These are phyloP conservation scores for Penicillium egyptiacum DNA, from an alignment of 495 filamentous ascomycete species.

Conservation along the genomic window DNA sequence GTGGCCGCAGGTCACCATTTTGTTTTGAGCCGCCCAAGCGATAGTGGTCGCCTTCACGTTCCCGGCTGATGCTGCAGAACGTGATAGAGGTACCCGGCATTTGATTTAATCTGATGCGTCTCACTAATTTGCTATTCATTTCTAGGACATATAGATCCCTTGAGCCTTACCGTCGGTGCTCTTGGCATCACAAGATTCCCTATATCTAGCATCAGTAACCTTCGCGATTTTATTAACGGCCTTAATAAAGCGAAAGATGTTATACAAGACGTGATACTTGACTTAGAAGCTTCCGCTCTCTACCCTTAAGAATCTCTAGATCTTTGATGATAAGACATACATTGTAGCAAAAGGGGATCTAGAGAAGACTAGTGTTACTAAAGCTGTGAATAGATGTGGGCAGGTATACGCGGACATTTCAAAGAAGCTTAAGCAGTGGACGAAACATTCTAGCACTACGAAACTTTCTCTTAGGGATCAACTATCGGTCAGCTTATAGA, in stretches of 20 bases:
- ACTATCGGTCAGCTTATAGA: neutral
- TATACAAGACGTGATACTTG: neutral
- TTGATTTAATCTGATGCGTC: no score
- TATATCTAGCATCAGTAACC: neutral
- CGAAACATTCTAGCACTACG: neutral
- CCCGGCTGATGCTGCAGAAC: no score
- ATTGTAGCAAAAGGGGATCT: neutral
- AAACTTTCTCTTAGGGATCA: neutral
- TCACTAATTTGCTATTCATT: no score
- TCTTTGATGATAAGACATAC: neutral
- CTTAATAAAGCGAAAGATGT: neutral
- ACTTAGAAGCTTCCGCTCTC: constrained; percentile 2
- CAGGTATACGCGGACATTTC: neutral
- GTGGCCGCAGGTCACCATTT: no score
- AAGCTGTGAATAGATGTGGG: neutral
- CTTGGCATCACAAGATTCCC: neutral
- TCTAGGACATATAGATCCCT: neutral
- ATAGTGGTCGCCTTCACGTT: no score
- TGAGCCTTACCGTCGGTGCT: neutral
- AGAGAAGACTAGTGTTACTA: neutral
- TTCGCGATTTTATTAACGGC: neutral
- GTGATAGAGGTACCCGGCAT: no score
- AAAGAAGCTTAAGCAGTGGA: neutral
- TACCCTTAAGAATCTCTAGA: neutral
- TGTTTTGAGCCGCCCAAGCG: no score